A percentile compares a stretch with the other conserved stretches of the same genome.
phyloP scores from a whole-genome alignment of 2,329 filamentous ascomycete genomes.

The Talaromyces funiculosus region DNA sequence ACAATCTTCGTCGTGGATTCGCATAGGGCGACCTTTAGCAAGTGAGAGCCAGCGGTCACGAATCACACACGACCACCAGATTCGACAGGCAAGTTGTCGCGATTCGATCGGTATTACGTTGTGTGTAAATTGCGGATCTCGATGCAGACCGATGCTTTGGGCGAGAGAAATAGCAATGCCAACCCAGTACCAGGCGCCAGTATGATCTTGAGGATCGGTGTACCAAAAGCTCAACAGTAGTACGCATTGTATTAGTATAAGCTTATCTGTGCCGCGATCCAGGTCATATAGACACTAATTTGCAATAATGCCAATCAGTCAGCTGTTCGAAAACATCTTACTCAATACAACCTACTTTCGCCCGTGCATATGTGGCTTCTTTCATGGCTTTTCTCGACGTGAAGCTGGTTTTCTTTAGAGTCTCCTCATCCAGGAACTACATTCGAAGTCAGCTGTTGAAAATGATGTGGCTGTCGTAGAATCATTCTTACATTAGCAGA shows the following conservation, averaged over 20 bases:
- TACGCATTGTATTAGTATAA: constrained; percentile 83
- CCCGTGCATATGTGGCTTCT: not conserved
- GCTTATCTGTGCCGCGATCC: constrained; percentile 71
- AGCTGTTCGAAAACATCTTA: not conserved
- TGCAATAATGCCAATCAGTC: not conserved
- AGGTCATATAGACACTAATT: not conserved
- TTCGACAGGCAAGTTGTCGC: not conserved
- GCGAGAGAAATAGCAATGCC: constrained; percentile 3
- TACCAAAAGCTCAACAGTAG: constrained; percentile 97
- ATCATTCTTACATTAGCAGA: not conserved
- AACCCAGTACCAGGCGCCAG: constrained; percentile 98
- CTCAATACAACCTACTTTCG: not conserved
- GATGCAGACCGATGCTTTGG: constrained; percentile 5
- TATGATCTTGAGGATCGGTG: constrained; percentile 92
- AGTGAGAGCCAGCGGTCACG: constrained; percentile 9
- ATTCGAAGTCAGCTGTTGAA: not conserved
- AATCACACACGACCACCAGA: constrained; percentile 11
- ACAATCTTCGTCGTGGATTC: constrained; percentile 7
- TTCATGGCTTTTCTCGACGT: not conserved
- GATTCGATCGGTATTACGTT: not conserved
- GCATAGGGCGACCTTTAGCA: constrained; percentile 9
- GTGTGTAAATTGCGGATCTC: not conserved
- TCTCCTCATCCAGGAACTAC: not conserved
- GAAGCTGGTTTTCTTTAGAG: not conserved
- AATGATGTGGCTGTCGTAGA: not conserved